phyloP scores from a whole-genome alignment of 2,329 filamentous ascomycete genomes.

The Lasiodiplodia sp. region DNA sequence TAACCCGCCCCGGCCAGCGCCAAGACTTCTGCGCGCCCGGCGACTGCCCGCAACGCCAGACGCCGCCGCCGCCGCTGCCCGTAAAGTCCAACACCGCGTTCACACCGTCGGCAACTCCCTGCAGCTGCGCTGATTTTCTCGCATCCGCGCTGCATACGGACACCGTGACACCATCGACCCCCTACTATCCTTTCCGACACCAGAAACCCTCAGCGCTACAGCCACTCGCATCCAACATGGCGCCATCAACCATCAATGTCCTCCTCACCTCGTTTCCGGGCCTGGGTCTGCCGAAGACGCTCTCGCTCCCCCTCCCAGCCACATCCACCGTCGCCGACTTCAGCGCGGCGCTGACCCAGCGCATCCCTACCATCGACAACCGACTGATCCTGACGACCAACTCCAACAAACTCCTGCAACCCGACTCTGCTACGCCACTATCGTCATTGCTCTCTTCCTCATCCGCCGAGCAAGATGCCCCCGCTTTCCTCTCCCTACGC shows the following conservation, averaged over 20 bases:
- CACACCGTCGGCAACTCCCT: not conserved
- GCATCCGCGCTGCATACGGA: not conserved
- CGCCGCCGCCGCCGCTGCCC: constrained; percentile 1
- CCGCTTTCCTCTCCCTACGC: constrained; percentile 82
- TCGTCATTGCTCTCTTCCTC: constrained; percentile 65
- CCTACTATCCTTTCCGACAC: not conserved
- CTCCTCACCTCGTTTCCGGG: constrained; percentile 86
- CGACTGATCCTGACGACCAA: constrained; percentile 82
- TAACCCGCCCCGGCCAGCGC: constrained; percentile 17
- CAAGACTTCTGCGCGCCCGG: not conserved
- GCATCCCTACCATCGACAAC: constrained; percentile 62
- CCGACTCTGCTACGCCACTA: constrained; percentile 62
- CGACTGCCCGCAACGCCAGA: not conserved
- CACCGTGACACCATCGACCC: not conserved
- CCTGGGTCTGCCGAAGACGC: constrained; percentile 80
- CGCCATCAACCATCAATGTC: constrained; percentile 72
- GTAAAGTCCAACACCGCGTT: not conserved
- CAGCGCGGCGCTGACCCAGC: constrained; percentile 66
- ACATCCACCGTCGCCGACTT: constrained; percentile 73
- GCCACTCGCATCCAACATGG: constrained; percentile 56
- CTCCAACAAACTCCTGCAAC: constrained; percentile 73
- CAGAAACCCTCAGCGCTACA: not conserved
- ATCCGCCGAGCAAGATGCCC: constrained; percentile 52
- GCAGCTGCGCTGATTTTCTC: not conserved
- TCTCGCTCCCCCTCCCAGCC: constrained; percentile 75